Conservation (phyloP, 805 yeast species). For the Isabelozyma rhagii region DNA sequence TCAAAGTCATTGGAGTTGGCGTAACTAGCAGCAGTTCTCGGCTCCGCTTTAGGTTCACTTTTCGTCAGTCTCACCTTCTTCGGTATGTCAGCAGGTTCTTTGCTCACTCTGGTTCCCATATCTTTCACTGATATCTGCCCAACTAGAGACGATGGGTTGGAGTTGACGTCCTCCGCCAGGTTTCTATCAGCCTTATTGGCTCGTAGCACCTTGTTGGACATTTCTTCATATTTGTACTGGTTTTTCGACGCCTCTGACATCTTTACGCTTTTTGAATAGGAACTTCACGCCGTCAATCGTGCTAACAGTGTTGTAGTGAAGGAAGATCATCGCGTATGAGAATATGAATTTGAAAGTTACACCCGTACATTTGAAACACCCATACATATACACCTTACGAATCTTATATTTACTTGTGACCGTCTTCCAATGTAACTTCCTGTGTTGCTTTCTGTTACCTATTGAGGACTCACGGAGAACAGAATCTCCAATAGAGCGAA, state of each 20-base stretch:
- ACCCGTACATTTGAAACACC: too few relatives aligned
- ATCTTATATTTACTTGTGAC: too few relatives aligned
- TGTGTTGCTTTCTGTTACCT: too few relatives aligned
- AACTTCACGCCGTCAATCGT: neutral
- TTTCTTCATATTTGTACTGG: conserved; percentile 60
- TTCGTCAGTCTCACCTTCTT: conserved; percentile 2
- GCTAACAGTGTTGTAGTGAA: neutral
- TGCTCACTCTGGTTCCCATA: conserved; percentile 55
- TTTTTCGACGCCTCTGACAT: conserved; percentile 5
- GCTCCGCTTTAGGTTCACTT: conserved; percentile 4
- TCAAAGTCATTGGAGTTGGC: conserved; percentile 32
- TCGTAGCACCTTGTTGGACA: conserved; percentile 70
- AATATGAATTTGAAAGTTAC: too few relatives aligned
- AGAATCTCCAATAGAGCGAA: too few relatives aligned
- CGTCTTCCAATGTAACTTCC: too few relatives aligned
- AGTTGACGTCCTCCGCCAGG: conserved; percentile 44
- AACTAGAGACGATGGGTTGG: conserved; percentile 68
- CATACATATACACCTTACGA: too few relatives aligned
- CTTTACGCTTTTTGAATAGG: neutral
- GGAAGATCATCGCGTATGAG: neutral
- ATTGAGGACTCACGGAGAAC: too few relatives aligned
- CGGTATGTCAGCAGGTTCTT: conserved; percentile 9
- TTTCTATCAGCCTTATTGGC: conserved; percentile 35
- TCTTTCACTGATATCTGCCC: conserved; percentile 68
- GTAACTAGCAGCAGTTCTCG: conserved; percentile 27